Percentiles rank a stretch among this genome's conserved stretches.
These are phyloP conservation scores for Diaporthe destruens DNA, from an alignment of 2,329 filamentous ascomycete species.

Conservation along the genomic window DNA sequence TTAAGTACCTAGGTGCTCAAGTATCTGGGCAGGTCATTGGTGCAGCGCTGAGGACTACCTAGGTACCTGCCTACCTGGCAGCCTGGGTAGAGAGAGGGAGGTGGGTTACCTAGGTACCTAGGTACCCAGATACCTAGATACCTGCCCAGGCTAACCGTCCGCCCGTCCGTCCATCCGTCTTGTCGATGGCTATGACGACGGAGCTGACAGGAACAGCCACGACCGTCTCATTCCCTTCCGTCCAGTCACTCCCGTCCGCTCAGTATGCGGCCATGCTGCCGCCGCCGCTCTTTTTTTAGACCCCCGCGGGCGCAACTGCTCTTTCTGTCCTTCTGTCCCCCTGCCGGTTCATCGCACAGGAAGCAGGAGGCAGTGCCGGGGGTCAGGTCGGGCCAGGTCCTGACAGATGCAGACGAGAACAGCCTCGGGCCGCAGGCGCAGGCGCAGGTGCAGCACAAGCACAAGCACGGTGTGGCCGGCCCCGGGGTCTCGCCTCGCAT, in stretches of 20 bases:
- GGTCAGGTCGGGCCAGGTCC: conserved; percentile 26
- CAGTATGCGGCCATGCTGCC: conserved; percentile 9
- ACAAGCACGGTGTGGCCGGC: too few species aligned
- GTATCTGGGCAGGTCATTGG: too few species aligned
- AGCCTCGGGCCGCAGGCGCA: conserved; percentile 18
- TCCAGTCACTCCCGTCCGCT: conserved; percentile 11
- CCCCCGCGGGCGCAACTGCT: conserved; percentile 13
- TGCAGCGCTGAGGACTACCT: too few species aligned
- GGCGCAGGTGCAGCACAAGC: too few species aligned
- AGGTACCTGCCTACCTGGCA: too few species aligned
- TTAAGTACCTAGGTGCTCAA: not conserved
- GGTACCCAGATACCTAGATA: not conserved
- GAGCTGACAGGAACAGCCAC: conserved; percentile 25
- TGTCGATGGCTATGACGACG: not conserved
- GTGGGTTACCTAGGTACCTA: too few species aligned
- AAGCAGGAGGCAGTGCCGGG: conserved; percentile 17
- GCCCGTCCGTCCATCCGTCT: not conserved
- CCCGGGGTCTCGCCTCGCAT: not conserved
- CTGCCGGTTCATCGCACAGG: too few species aligned
- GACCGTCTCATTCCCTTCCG: not conserved
- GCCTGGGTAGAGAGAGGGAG: too few species aligned
- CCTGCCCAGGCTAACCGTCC: too few species aligned
- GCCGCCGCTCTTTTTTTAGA: conserved; percentile 33
- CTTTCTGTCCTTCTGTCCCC: not conserved
- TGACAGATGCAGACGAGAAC: conserved; percentile 21